These are phyloP conservation scores for Tricholomella constricta DNA, from an alignment of 768 basidiomycete genomes.

Conservation along the genomic window DNA sequence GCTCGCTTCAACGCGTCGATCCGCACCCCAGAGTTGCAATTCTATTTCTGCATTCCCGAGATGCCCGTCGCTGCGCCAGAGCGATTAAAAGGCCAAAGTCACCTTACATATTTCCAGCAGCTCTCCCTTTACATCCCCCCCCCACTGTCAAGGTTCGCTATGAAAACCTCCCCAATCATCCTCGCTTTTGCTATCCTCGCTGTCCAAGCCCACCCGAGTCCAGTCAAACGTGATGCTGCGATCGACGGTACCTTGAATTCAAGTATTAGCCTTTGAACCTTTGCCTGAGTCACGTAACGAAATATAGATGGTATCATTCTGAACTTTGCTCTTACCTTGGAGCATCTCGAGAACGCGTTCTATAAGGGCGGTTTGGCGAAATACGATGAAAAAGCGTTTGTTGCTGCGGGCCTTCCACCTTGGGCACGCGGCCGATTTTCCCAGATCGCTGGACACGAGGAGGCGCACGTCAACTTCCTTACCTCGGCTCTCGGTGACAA, in stretches of 20 bases:
- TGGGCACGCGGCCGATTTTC: slow-evolving; percentile 49
- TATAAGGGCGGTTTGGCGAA: slow-evolving; percentile 29
- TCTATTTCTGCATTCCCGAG: slow-evolving; percentile 1
- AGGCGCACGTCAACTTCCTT: slow-evolving; percentile 48
- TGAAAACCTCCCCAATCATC: background rate
- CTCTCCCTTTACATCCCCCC: background rate
- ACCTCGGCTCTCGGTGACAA: slow-evolving; percentile 41
- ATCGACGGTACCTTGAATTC: too few relatives aligned
- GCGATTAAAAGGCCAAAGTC: background rate
- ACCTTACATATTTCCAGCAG: background rate
- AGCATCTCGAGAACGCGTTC: slow-evolving; percentile 51
- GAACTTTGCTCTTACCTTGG: slow-evolving; percentile 50
- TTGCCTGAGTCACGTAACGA: too few relatives aligned
- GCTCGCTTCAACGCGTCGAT: background rate
- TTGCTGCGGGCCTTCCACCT: slow-evolving; percentile 44
- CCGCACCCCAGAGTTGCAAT: too few relatives aligned
- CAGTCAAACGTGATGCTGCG: too few relatives aligned
- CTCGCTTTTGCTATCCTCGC: background rate
- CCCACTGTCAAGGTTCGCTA: background rate
- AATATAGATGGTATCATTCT: slow-evolving; percentile 30
- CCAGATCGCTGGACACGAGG: slow-evolving; percentile 54
- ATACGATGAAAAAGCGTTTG: slow-evolving; percentile 47
- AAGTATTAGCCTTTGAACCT: background rate
- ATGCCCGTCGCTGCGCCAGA: background rate
- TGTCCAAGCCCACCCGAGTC: background rate